Percentiles rank a stretch among this genome's conserved stretches.
Evolutionary conservation across 73 alveolate species (phyloP).

Genomic region (Breviolum minutum): DNA sequence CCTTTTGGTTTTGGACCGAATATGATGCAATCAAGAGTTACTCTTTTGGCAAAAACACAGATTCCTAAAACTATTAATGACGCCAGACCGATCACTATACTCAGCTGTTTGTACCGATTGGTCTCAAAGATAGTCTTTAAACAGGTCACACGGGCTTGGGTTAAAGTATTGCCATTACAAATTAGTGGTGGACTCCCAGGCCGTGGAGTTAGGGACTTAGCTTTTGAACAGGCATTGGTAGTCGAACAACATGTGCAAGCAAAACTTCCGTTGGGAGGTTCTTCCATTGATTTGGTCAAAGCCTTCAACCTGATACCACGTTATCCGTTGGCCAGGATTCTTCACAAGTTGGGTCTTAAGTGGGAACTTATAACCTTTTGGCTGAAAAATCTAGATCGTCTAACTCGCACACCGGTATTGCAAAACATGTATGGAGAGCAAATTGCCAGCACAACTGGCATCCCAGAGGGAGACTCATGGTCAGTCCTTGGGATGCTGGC

Average conservation of each 20-base stretch:
- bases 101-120: neutral
- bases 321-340: neutral
- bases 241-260: neutral
- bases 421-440: neutral
- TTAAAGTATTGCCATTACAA: neutral
- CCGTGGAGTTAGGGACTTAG: neutral
- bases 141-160: neutral
- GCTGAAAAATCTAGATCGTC: neutral
- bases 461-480: neutral
- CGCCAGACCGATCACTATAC: neutral
- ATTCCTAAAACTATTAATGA: neutral
- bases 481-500: neutral
- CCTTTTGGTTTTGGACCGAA: neutral
- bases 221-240: neutral
- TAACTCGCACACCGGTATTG: neutral
- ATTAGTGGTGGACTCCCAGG: neutral
- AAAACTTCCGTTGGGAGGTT: neutral
- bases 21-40: neutral
- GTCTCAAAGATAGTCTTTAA: neutral
- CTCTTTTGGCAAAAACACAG: neutral
- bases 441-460: neutral
- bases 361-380: neutral
- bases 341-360: neutral
- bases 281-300: neutral
- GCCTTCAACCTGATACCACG: neutral